phyloP scores from a whole-genome alignment of 106 monocot species.

The Allium cepa region DNA sequence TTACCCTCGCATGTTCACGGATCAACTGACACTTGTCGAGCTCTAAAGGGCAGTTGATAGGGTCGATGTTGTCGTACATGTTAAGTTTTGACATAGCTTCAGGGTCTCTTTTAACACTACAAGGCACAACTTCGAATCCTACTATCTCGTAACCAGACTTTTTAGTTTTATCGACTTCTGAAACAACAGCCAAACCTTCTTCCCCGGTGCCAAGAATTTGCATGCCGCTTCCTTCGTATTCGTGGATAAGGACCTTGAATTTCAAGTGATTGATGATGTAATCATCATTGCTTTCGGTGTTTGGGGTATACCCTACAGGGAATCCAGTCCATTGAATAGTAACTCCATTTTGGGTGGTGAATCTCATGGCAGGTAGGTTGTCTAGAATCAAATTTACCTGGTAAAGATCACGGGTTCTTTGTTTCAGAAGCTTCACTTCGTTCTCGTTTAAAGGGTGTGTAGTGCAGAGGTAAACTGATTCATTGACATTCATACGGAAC shows the following conservation, averaged over 20 bases:
- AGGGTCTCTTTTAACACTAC: conserved; percentile 20
- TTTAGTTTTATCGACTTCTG: conserved; percentile 11
- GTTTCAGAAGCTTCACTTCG: conserved; percentile 13
- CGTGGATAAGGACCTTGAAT: conserved; percentile 16
- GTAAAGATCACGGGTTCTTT: conserved; percentile 12
- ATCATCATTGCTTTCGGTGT: conserved; percentile 2
- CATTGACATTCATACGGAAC: conserved; percentile 21
- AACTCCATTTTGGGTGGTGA: conserved; percentile 7
- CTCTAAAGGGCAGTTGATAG: conserved; percentile 17
- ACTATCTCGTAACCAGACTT: conserved; percentile 25
- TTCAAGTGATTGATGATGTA: conserved; percentile 22
- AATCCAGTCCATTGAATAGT: conserved; percentile 14
- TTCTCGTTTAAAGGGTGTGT: conserved; percentile 8
- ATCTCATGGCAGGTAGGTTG: conserved; percentile 13
- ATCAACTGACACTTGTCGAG: conserved; percentile 16
- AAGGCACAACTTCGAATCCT: conserved; percentile 26
- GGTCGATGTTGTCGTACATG: conserved; percentile 25
- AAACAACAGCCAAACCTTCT: neutral
- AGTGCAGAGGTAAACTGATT: conserved; percentile 27
- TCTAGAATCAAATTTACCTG: conserved; percentile 24
- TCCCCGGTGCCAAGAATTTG: conserved; percentile 15
- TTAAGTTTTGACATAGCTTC: conserved; percentile 16
- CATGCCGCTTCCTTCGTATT: conserved; percentile 12
- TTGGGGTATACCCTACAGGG: conserved; percentile 19
- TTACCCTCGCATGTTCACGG: conserved; percentile 17